A percentile compares a stretch with the other conserved stretches of the same genome.
Conservation (phyloP, 148 eudicot species). For the Beta vulgaris region DNA sequence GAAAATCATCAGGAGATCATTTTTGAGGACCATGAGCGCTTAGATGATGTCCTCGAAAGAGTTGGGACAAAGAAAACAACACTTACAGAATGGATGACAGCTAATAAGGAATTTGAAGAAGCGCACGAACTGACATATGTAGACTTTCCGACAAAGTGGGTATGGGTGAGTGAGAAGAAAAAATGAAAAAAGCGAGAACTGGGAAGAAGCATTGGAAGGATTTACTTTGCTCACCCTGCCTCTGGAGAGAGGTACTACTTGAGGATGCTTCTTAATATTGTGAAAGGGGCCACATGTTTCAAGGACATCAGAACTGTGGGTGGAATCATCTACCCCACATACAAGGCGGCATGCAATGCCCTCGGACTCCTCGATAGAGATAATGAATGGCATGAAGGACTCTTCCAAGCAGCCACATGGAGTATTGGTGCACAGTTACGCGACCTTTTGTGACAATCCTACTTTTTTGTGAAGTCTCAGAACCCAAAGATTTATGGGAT, state of each 20-base stretch:
- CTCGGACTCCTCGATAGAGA: background rate
- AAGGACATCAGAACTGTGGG: background rate
- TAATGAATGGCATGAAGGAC: background rate
- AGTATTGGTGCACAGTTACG: background rate
- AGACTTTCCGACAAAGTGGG: slow-evolving; percentile 16
- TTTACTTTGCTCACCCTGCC: slow-evolving; percentile 1
- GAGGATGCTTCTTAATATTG: slow-evolving; percentile 5
- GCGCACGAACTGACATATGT: slow-evolving; percentile 3
- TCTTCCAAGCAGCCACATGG: background rate
- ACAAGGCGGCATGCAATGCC: background rate
- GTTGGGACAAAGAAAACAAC: background rate
- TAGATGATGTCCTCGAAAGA: background rate
- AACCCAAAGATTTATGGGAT: too few species aligned
- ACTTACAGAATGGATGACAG: background rate
- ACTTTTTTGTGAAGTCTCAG: too few species aligned
- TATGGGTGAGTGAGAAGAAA: background rate
- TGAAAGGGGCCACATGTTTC: background rate
- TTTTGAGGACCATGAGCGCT: background rate
- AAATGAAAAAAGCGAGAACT: background rate
- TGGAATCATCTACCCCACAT: background rate
- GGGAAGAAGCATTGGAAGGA: background rate
- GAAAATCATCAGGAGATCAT: background rate
- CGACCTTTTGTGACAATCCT: too few species aligned
- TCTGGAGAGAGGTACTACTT: slow-evolving; percentile 5
- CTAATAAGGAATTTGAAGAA: background rate